phyloP scores from a whole-genome alignment of 2,329 filamentous ascomycete species.

The Macroventuria anomochaeta region DNA sequence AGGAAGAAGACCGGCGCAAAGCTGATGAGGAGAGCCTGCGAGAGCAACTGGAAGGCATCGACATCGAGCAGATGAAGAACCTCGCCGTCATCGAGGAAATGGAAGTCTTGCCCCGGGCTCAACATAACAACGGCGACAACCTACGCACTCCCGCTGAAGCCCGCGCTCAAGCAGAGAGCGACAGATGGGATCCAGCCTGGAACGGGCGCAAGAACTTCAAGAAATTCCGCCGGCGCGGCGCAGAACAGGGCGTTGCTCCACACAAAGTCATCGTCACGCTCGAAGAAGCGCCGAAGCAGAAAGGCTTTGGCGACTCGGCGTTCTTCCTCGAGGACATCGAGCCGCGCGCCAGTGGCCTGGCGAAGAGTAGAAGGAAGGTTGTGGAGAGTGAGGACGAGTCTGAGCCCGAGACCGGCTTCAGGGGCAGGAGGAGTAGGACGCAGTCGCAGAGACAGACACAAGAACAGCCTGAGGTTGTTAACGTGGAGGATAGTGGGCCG shows the following conservation, averaged over 20 bases:
- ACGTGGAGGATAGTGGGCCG: conserved; percentile 42
- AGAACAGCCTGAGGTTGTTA: conserved; percentile 29
- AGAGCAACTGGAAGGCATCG: conserved; percentile 66
- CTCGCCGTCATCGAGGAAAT: conserved; percentile 81
- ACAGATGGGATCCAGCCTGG: conserved; percentile 86
- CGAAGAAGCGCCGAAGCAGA: conserved; percentile 70
- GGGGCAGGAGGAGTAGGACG: conserved; percentile 4
- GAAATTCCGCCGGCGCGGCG: conserved; percentile 68
- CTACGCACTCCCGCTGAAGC: conserved; percentile 21
- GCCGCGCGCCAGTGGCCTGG: conserved; percentile 5
- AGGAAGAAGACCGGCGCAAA: conserved; percentile 59
- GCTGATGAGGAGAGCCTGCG: conserved; percentile 70
- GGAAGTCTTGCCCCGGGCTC: conserved; percentile 59
- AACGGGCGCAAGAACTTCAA: conserved; percentile 98
- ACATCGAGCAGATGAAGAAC: conserved; percentile 74
- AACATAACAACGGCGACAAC: background rate
- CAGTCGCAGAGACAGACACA: conserved; percentile 24
- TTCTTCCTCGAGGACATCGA: conserved; percentile 69
- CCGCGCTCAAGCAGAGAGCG: conserved; percentile 51
- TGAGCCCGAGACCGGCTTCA: conserved; percentile 40
- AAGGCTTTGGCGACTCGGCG: conserved; percentile 75
- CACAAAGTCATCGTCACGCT: conserved; percentile 72
- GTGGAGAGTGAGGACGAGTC: conserved; percentile 28
- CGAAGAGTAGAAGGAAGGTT: background rate
- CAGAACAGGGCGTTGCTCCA: conserved; percentile 49